phyloP scores from a whole-genome alignment of 179 eudicot genomes.

The Carnegiea gigantea region DNA sequence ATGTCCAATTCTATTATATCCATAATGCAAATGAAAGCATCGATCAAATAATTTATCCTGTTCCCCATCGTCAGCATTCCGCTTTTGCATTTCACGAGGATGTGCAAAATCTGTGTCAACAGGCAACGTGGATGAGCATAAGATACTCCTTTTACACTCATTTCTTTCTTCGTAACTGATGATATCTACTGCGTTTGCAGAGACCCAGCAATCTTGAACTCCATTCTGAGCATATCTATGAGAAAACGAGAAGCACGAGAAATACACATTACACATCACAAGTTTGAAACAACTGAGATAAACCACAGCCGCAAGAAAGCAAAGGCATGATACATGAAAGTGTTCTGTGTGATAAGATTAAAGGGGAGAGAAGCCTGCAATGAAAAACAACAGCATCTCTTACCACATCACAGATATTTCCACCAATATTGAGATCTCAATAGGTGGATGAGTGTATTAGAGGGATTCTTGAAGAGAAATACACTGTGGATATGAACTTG shows the following conservation, averaged over 20 bases:
- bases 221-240: conserved; percentile 52
- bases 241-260: conserved; percentile 6
- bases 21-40: conserved; percentile 55
- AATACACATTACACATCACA: not conserved
- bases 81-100: conserved; percentile 25
- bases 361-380: not conserved
- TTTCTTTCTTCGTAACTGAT: conserved; percentile 28
- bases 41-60: conserved; percentile 31
- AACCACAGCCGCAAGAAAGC: not conserved
- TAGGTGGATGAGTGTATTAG: not conserved
- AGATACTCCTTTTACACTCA: conserved; percentile 37
- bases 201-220: conserved; percentile 42
- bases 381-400: not conserved
- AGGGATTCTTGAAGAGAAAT: not conserved
- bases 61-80: conserved; percentile 25
- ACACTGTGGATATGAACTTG: not conserved
- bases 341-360: not conserved
- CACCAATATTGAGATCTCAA: not conserved
- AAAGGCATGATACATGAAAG: not conserved
- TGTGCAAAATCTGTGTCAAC: conserved; percentile 10
- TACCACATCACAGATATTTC: not conserved
- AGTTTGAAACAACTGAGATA: not conserved
- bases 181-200: conserved; percentile 42
- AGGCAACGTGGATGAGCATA: conserved; percentile 45
- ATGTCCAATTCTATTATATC: conserved; percentile 31